Base-by-base conservation (phyloP, 2,329 filamentous ascomycete species). In the Plectosphaerella cucumerina region DNA sequence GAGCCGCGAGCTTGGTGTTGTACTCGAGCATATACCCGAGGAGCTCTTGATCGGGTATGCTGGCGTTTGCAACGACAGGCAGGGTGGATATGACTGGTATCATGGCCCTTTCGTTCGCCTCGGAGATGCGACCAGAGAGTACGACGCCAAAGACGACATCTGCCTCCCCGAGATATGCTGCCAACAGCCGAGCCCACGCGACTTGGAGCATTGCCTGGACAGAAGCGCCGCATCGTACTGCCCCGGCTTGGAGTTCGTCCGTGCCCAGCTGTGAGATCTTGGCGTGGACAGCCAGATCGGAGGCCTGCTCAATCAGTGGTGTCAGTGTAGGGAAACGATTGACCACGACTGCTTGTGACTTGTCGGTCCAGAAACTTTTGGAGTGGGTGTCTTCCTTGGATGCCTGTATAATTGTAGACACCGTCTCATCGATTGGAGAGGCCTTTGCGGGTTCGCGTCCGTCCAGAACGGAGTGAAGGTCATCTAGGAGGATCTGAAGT, bases 41-140 rank as follows among this genome's bases (percentile, higher is more conserved):
- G 9, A 92, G 66, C 1, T 80, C 71, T 2, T 60, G 57, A 52
- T 87, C 86, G 0, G 76, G 79, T 0, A 74, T 62, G 2, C 64
- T 62, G 17, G 87, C 76, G 20, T 73, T 65, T n/a, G 81, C 80
- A 11, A 85, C 65, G 1, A 94, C 77, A 0, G 93, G 93, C 2
- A 96, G 66, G 0, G 91, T 96, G 1, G 86, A 85, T 50, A 97
- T 82, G 62, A 88, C 93, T 1, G 93, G 92, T 48, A 97, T 89
- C 0, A 82, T 76, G 5, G 80, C 77, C 6, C 75, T 63, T 17
- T 78, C 74, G 0, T 84, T 81, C n/a, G 76, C 71, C 4, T 85
- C 77, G 1, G 77, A 76, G 4, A 78, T 83, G 33, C 90, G 77
- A 1, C 90, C 90, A 9, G 92, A 92, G 8, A 96, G 73, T 1